A percentile compares a stretch with the other conserved stretches of the same genome.
Evolutionary conservation across 495 filamentous ascomycete genomes (phyloP).

Genomic region (Talaromyces trachyspermus): DNA sequence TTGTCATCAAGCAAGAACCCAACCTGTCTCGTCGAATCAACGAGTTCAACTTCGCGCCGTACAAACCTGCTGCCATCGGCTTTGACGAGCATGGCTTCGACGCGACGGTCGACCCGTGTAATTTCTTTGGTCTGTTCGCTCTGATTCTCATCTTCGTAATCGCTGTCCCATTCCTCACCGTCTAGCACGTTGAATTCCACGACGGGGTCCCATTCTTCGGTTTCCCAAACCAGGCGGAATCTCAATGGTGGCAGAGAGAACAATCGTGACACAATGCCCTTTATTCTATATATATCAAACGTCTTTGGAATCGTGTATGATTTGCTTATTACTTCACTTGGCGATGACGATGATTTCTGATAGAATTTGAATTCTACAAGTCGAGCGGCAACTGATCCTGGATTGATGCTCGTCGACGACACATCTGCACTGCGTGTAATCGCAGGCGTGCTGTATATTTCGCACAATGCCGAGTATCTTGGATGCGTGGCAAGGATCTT

Average conservation of each 20-base stretch:
- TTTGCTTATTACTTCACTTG: not conserved
- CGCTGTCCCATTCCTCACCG: conserved; percentile 50
- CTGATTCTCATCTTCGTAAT: conserved; percentile 42
- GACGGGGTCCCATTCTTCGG: conserved; percentile 75
- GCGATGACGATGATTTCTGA: conserved; percentile 15
- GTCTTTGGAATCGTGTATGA: conserved; percentile 60
- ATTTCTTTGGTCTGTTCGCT: conserved; percentile 3
- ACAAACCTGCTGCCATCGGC: conserved; percentile 47
- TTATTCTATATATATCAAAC: conserved; percentile 72
- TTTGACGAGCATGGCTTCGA: conserved; percentile 5
- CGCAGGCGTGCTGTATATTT: conserved; percentile 57
- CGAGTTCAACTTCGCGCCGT: conserved; percentile 70
- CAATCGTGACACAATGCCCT: conserved; percentile 64
- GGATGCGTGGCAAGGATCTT: conserved; percentile 53
- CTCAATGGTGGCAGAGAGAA: conserved; percentile 58
- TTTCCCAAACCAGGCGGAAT: conserved; percentile 69
- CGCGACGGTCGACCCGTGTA: too few relatives aligned
- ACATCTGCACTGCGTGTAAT: conserved; percentile 32
- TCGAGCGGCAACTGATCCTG: conserved; percentile 65
- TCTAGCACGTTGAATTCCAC: conserved; percentile 47
- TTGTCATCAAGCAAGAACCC: conserved; percentile 73
- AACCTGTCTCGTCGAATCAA: conserved; percentile 71
- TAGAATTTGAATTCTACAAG: conserved; percentile 60
- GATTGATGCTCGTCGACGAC: conserved; percentile 38
- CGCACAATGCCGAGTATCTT: conserved; percentile 66